Base-by-base conservation (phyloP, 441 rosid genomes). In the Adansonia madagascariensis region DNA sequence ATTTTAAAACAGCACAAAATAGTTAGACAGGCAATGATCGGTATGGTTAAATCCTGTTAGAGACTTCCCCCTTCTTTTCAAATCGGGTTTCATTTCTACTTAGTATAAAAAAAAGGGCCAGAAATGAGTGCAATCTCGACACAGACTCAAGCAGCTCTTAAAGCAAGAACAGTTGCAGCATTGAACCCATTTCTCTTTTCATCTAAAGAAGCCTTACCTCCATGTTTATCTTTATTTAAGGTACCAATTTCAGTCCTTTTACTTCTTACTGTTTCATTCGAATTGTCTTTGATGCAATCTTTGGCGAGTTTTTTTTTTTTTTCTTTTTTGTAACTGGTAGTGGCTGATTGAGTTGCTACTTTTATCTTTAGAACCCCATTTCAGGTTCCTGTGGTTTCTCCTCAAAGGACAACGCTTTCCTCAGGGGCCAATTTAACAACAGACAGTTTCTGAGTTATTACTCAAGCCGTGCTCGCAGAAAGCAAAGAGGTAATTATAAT, bases 381-480 rank as follows among this genome's bases (percentile, higher is more conserved):
- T 84, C 88, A 81, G 82, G 82, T 83, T 86, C 76, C 55, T 57
- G 59, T 50, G 84, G 82, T 27, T 86, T 86, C 67, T 84, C 87
- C 82, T 86, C 89, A 18, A 88, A 79, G 73, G 80, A 78, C 77
- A 85, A 77, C 59, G 75, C 78, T 72, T 90, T 91, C 76, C 77
- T 85, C 49, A 74, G 86, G 68, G 91, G 90, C 53, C 89, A 83
- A 15, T 88, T 84, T 22, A 65, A 63, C 76, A 68, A 41, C 72
- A 77, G 74, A 43, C 47, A 53, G 22, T 76, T 79, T 35, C 50
- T 63, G 20, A 70, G 77, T 52, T 75, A 71, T 75, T 79, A 77
- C 35, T 78, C 78, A 18, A 83, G 61, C 49, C 75, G 14, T 15
- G 24, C 18, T 65, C 76, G n/a, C 74, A 85, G 81, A 60, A 85